Conservation (phyloP, 2,329 filamentous ascomycete species). For the Nectriaceae sp. region DNA sequence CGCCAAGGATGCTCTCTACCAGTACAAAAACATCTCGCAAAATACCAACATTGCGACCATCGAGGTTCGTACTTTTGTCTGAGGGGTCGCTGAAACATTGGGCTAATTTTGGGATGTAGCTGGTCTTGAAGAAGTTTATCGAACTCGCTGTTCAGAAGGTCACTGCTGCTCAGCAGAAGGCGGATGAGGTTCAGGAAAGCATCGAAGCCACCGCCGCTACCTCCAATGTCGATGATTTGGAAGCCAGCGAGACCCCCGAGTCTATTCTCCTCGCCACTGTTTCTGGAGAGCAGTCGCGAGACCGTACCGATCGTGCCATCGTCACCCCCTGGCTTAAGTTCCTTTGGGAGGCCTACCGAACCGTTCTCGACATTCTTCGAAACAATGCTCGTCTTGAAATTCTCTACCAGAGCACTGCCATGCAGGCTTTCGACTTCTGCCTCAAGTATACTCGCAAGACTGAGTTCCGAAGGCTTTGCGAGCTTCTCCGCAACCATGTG, state of each 20-base stretch:
- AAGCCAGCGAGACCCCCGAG: constrained; percentile 96
- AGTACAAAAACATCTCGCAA: constrained; percentile 99
- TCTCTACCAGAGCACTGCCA: constrained; percentile 97
- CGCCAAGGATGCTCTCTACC: constrained; percentile 97
- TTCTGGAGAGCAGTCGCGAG: constrained; percentile 94
- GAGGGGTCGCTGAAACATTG: constrained; percentile 5
- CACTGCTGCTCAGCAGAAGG: constrained; percentile 91
- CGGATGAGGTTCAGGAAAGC: constrained; percentile 88
- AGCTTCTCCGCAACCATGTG: constrained; percentile 96
- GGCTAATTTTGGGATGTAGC: constrained; percentile 44
- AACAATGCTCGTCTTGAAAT: constrained; percentile 98
- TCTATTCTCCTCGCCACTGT: constrained; percentile 97
- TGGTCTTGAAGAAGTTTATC: constrained; percentile 97
- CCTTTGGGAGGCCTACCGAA: constrained; percentile 98
- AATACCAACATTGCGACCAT: constrained; percentile 99
- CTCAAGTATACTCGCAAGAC: constrained; percentile 98
- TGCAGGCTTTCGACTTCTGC: constrained; percentile 98
- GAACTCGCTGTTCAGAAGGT: constrained; percentile 96
- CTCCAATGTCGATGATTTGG: constrained; percentile 87
- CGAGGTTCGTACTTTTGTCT: constrained; percentile 60
- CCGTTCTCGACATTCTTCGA: constrained; percentile 95
- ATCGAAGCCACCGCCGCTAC: constrained; percentile 68
- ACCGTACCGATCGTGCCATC: constrained; percentile 96
- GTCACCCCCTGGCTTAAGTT: constrained; percentile 99
- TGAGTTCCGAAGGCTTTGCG: constrained; percentile 97